Evolutionary conservation across 768 basidiomycete genomes (phyloP).

Genomic region (Termitomyces sp.): DNA sequence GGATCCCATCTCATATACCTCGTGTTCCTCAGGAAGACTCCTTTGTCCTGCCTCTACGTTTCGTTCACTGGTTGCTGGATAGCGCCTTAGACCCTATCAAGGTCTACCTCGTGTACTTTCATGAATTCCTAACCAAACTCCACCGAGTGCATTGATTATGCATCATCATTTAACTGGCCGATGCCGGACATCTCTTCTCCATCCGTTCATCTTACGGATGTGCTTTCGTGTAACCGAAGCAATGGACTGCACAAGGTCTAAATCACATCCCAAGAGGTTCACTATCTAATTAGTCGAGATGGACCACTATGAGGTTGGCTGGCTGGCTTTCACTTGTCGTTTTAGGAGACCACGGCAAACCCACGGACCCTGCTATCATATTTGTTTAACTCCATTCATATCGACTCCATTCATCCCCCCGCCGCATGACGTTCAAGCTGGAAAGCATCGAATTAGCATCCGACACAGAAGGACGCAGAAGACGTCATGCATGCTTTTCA

Average conservation of each 20-base stretch:
- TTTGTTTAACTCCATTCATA: not conserved
- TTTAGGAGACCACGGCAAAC: not conserved
- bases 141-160: not conserved
- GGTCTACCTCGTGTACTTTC: no score
- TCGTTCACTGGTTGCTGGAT: not conserved
- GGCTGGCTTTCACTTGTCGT: not conserved
- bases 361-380: not conserved
- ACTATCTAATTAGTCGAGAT: not conserved
- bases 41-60: not conserved
- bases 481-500: constrained; percentile 1
- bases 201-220: not conserved
- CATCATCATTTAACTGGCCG: not conserved
- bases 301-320: not conserved
- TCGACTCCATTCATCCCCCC: not conserved
- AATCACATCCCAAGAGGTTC: no score
- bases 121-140: not conserved
- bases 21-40: not conserved
- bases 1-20: not conserved
- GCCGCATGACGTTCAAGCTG: constrained; percentile 1
- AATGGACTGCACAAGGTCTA: not conserved
- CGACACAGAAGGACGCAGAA: constrained; percentile 4
- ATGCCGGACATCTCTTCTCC: constrained; percentile 1
- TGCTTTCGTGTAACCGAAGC: not conserved
- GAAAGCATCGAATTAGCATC: not conserved
- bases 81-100: not conserved